A percentile compares a stretch with the other conserved stretches of the same genome.
Evolutionary conservation across 2,329 filamentous ascomycete species (phyloP).

Genomic region (Epichloe sylvatica): DNA sequence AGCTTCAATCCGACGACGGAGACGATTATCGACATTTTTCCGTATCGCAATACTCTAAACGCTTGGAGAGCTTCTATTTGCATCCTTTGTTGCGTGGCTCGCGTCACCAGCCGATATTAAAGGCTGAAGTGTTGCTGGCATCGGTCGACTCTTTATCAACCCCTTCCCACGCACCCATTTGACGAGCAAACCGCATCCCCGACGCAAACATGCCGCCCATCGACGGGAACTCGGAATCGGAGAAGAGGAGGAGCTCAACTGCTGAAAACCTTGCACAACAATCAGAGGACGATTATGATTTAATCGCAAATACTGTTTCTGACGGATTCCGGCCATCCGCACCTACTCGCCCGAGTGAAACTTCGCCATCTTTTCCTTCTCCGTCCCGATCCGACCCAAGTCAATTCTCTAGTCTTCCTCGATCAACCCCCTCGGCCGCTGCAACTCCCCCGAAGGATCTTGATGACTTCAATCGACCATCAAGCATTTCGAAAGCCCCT

Average conservation of each 20-base stretch:
- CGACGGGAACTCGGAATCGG: slow-evolving; percentile 24
- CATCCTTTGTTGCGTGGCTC: not conserved
- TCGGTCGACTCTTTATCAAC: not conserved
- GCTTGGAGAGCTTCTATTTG: not conserved
- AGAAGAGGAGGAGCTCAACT: slow-evolving; percentile 28
- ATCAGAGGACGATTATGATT: slow-evolving; percentile 30
- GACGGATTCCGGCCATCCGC: slow-evolving; percentile 34
- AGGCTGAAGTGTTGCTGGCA: slow-evolving; percentile 1
- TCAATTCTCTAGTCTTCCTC: slow-evolving; percentile 5
- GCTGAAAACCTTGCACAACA: slow-evolving; percentile 27
- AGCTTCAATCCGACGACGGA: not conserved
- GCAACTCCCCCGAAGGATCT: slow-evolving; percentile 13
- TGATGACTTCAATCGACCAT: slow-evolving; percentile 26
- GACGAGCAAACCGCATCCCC: not conserved
- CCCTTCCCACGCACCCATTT: not conserved
- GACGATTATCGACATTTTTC: not conserved
- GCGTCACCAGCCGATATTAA: not conserved
- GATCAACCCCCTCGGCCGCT: slow-evolving; percentile 9
- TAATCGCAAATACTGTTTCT: slow-evolving; percentile 36
- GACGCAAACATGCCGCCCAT: slow-evolving; percentile 27
- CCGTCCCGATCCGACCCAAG: slow-evolving; percentile 7
- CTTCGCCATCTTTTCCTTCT: slow-evolving; percentile 10
- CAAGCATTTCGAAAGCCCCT: slow-evolving; percentile 43
- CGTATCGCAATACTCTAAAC: not conserved
- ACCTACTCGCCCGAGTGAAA: not conserved